Evolutionary conservation across 2,329 filamentous ascomycete genomes (phyloP).

Genomic region (Paecilomyces niveus): DNA sequence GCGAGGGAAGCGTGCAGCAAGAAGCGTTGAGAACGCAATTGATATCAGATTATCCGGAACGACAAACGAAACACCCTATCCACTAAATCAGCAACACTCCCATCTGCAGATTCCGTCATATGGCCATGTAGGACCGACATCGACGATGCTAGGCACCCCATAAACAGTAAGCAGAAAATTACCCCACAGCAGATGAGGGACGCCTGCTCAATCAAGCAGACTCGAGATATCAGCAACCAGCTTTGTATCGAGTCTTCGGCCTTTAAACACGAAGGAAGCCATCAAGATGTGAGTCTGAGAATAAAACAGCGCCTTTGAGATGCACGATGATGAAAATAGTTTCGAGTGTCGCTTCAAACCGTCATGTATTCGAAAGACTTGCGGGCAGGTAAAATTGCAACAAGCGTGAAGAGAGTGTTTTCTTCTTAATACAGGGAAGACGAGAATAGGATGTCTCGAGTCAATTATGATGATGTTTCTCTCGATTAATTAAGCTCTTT

Average conservation of each 20-base stretch:
- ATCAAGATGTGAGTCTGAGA: not conserved
- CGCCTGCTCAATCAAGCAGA: slow-evolving; percentile 9
- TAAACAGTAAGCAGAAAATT: slow-evolving; percentile 22
- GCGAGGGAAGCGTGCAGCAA: slow-evolving; percentile 8
- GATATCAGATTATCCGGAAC: slow-evolving; percentile 10
- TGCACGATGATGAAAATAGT: too few species aligned
- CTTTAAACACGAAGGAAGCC: slow-evolving; percentile 5
- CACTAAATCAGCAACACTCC: too few species aligned
- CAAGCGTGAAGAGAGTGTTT: too few species aligned
- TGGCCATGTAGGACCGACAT: slow-evolving; percentile 4
- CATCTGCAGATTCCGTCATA: too few species aligned
- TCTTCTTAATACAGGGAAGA: too few species aligned
- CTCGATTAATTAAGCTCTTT: not conserved
- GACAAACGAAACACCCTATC: slow-evolving; percentile 6
- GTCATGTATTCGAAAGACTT: too few species aligned
- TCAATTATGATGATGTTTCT: not conserved
- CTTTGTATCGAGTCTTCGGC: slow-evolving; percentile 5
- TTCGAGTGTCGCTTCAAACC: too few species aligned
- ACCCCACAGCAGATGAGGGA: slow-evolving; percentile 21
- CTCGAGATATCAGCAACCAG: slow-evolving; percentile 14
- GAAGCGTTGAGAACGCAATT: slow-evolving; percentile 7
- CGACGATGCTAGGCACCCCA: slow-evolving; percentile 17
- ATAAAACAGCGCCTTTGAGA: too few species aligned
- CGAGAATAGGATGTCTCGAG: not conserved
- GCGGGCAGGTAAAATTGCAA: too few species aligned